Base-by-base conservation (phyloP, 2,329 filamentous ascomycete genomes). In the Ophiostoma triangulosporum region DNA sequence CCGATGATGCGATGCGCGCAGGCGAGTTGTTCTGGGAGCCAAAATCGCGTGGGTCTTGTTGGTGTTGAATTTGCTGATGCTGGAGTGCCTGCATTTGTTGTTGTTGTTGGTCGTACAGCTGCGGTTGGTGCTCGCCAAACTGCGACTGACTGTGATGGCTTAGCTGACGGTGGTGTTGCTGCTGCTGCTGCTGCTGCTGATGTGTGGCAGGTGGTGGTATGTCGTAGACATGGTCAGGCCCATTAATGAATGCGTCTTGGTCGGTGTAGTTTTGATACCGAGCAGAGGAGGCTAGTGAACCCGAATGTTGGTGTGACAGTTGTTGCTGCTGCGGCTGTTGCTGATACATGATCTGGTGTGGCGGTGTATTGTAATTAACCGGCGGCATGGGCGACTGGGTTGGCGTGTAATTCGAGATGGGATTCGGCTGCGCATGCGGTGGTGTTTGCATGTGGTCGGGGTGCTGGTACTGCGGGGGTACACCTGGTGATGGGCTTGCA, bases 141-240 rank as follows among this genome's bases (percentile, higher is more conserved):
- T 27, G 43, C 1, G 43, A 46, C n/a, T 49, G 54, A 43, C 52
- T 54, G 12, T 56, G 56, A 31, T 40, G 54, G 38, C 48, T 54
- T 29, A 29, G 43, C 9, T 46, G 43, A 11, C 26, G 15, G 3
- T 46, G 43, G 26, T 52, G 54, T 3, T 26, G 43, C 6, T 24
- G 38, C 8, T 43, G 17, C 17, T 43, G 38, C 17, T 43, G 53
- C 9, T 53, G 50, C 32, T 57, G 50, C 6, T 52, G 51, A 29
- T 57, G 48, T 12, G 46, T n/a, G n/a, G 22, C 46, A 9, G 66
- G 66, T 9, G 70, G 66, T 3, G 69, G 69, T 53, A 62, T 68
- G 60, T 79, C 77, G 58, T 82, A 78, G 11, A 73, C 61, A 49
- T 67, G 65, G 60, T 79, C 57, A 17, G 48, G 17, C 12, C 49